Percentiles rank a stretch among this genome's conserved stretches.
These are phyloP conservation scores for Lodderomyces margitis DNA, from an alignment of 1,139 yeast species.

Conservation along the genomic window DNA sequence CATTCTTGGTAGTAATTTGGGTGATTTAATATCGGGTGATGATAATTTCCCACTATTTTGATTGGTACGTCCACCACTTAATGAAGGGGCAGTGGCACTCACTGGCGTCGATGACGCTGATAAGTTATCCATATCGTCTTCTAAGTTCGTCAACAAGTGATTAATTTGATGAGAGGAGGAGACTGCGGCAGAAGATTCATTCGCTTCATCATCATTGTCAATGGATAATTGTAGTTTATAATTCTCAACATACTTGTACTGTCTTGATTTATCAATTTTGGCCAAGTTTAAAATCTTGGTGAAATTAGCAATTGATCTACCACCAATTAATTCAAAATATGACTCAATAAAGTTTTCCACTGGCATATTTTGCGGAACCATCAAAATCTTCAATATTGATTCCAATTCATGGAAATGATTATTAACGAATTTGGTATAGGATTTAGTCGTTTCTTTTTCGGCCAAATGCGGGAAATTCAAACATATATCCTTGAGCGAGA, in stretches of 20 bases:
- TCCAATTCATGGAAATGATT: conserved; percentile 55
- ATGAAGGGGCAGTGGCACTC: conserved; percentile 3
- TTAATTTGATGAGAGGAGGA: conserved; percentile 26
- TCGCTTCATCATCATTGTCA: conserved; percentile 28
- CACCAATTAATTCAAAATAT: conserved; percentile 69
- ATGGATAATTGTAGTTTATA: conserved; percentile 59
- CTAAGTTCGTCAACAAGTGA: conserved; percentile 33
- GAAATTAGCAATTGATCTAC: conserved; percentile 61
- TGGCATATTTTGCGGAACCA: conserved; percentile 58
- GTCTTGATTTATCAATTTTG: conserved; percentile 50
- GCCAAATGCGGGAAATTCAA: conserved; percentile 49
- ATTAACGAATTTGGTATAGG: conserved; percentile 50
- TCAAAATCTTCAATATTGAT: conserved; percentile 60
- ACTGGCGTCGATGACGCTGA: conserved; percentile 15
- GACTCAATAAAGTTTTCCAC: conserved; percentile 60
- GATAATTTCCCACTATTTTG: conserved; percentile 6
- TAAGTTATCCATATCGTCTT: conserved; percentile 14
- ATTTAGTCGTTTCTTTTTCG: conserved; percentile 29
- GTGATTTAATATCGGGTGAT: conserved; percentile 20
- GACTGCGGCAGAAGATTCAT: conserved; percentile 21
- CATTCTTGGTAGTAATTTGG: conserved; percentile 36
- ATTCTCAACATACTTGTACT: conserved; percentile 53
- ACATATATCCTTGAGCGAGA: conserved; percentile 58
- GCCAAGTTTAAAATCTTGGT: conserved; percentile 63
- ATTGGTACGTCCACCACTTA: neutral